Evolutionary conservation across 345 rosid species (phyloP), one percentile per base, ranked within the genome.

Genomic region (Alliaria petiolata): DNA sequence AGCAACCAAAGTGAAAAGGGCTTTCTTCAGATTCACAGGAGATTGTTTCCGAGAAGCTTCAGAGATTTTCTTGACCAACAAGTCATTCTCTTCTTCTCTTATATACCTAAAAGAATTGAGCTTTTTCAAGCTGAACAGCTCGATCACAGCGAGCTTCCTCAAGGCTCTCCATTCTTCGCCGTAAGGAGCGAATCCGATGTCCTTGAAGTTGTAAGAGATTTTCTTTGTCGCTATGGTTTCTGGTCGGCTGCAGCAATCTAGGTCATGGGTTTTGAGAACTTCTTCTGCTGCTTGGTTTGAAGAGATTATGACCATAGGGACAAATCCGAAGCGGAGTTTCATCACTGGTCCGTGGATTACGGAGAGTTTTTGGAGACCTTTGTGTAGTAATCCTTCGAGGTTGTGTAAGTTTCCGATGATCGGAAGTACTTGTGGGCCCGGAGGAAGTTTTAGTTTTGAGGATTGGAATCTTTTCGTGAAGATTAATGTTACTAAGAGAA

Each of bases 111-210:
- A 81, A 28, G 82, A 52, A 28, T 71, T 63, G 3, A 67, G 63
- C 6, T 65, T 78, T 26, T 72, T 81, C 42, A 71, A 28, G 59
- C 78, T 43, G 73, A 77, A 65, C 25, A 77, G 13, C 68, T 77
- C 74, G 13, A 79, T 43, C 3, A 62, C 76, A 8, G 77, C 64
- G 0, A 78, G 56, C 70, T 84, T 83, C 30, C 81, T 76, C 75
- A 76, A 49, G 4, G 77, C 81, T 44, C 79, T 75, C 85, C 84
- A 80, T 12, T 83, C 76, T 39, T 62, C 74, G 1, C 67, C 76
- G 6, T 81, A 82, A 1, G 86, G 85, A 19, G 83, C 62, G 12
- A 81, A 81, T 14, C 80, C 84, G 4, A 86, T n/a, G 74, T 80
- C 87, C 3, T 69, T 10, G 76, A 72, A 54, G 20, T 75, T 75